Percentiles rank a stretch among this genome's conserved stretches.
Evolutionary conservation across 345 rosid species (phyloP).

Genomic region (Brassica carinata): DNA sequence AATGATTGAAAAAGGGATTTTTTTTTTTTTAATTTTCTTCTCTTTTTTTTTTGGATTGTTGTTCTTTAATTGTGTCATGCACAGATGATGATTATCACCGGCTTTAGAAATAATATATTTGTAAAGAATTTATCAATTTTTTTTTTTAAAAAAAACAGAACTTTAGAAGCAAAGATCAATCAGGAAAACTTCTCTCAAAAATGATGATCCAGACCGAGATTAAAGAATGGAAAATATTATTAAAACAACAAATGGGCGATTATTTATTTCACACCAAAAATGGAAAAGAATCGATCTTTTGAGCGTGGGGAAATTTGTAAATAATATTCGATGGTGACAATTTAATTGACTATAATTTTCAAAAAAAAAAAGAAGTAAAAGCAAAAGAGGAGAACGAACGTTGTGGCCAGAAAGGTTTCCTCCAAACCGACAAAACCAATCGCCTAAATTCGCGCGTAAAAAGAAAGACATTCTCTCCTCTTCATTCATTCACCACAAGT

Average conservation of each 20-base stretch:
- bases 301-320: not conserved
- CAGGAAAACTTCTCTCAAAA: conserved; percentile 1
- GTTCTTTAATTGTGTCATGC: conserved; percentile 10
- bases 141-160: not conserved
- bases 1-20: conserved; percentile 3
- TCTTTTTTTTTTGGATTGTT: not conserved
- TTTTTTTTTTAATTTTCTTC: not conserved
- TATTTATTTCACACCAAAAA: not conserved
- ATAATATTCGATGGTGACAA: conserved; percentile 22
- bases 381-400: conserved; percentile 3
- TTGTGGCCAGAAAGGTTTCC: conserved; percentile 23
- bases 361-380: not conserved
- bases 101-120: conserved; percentile 16
- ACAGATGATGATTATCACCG: conserved; percentile 24
- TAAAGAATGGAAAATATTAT: conserved; percentile 2
- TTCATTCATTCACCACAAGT: conserved; percentile 5
- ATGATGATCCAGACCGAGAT: not conserved
- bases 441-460: conserved; percentile 33
- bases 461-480: conserved; percentile 22
- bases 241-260: conserved; percentile 19
- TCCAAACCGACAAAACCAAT: conserved; percentile 8
- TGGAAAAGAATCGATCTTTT: conserved; percentile 25
- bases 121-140: not conserved
- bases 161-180: conserved; percentile 21
- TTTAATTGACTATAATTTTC: conserved; percentile 5